Evolutionary conservation across 164 flowering plant species (phyloP).

Genomic region (Nymphaea thermarum): DNA sequence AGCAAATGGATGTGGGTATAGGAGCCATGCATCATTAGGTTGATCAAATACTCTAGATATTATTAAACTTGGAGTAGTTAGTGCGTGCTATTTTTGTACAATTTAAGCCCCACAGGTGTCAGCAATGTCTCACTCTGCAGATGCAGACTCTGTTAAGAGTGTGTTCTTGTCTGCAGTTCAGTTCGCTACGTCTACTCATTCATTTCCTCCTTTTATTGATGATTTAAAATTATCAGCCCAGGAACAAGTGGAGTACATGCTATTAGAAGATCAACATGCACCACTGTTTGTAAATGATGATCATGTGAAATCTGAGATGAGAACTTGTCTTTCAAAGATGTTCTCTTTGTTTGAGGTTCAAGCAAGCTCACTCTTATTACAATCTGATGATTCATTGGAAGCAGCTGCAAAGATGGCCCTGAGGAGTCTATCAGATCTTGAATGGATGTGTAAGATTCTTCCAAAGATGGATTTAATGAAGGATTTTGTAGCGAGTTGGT

Average conservation of each 20-base stretch:
- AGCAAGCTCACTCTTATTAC: constrained; percentile 28
- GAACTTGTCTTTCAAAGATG: constrained; percentile 31
- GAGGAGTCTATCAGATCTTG: constrained; percentile 40
- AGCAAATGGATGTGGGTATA: no score
- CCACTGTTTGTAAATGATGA: constrained; percentile 45
- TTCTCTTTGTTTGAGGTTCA: constrained; percentile 32
- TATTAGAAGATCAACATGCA: constrained; percentile 60
- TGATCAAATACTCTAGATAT: no score
- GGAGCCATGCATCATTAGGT: no score
- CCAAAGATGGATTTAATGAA: constrained; percentile 68
- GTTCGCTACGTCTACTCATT: constrained; percentile 46
- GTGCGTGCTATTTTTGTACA: no score
- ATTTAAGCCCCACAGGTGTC: constrained; percentile 2
- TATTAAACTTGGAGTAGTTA: no score
- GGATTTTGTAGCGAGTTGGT: constrained; percentile 67
- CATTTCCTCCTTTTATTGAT: constrained; percentile 45
- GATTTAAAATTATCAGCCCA: constrained; percentile 74
- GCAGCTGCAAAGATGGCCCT: constrained; percentile 24
- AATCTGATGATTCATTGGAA: constrained; percentile 13
- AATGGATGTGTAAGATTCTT: constrained; percentile 67
- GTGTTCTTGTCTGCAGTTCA: constrained; percentile 71
- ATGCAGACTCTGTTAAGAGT: constrained; percentile 36
- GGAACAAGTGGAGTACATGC: constrained; percentile 90
- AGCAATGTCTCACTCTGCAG: constrained; percentile 44
- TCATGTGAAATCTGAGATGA: constrained; percentile 55